These are phyloP conservation scores for Hortiboletus flavorubellus DNA, from an alignment of 768 basidiomycete species.

Conservation along the genomic window DNA sequence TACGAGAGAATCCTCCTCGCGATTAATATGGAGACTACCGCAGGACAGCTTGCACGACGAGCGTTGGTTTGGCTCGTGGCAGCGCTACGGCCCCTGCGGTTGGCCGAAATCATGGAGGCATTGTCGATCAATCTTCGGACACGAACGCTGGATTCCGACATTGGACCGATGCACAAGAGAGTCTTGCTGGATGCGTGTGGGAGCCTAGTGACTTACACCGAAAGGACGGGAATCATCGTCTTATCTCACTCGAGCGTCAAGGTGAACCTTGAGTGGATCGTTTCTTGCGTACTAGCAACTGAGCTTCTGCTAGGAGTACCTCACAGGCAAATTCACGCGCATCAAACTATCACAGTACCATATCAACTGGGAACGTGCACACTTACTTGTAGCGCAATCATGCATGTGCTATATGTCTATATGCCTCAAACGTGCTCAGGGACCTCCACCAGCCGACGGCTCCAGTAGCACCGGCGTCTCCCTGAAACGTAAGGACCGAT, in stretches of 20 bases:
- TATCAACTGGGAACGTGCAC: background rate
- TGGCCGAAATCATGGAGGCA: background rate
- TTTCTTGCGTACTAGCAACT: no score
- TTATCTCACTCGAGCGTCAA: background rate
- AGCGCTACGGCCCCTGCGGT: background rate
- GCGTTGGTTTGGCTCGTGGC: background rate
- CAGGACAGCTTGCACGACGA: no score
- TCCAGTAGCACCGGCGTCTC: no score
- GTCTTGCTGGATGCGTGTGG: background rate
- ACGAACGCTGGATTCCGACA: no score
- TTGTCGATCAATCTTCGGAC: no score
- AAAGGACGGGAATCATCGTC: background rate
- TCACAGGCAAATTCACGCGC: background rate
- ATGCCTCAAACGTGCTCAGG: background rate
- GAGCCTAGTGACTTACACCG: background rate
- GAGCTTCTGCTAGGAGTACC: background rate
- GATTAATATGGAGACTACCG: background rate
- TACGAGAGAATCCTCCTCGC: background rate
- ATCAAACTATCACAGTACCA: background rate
- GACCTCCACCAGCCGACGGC: no score
- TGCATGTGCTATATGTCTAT: background rate
- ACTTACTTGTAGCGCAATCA: background rate
- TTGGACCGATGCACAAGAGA: background rate
- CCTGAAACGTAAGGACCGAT: no score
- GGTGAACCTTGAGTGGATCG: background rate